Evolutionary conservation across 2,329 filamentous ascomycete genomes (phyloP).

Genomic region (Plenodomus lindquistii): DNA sequence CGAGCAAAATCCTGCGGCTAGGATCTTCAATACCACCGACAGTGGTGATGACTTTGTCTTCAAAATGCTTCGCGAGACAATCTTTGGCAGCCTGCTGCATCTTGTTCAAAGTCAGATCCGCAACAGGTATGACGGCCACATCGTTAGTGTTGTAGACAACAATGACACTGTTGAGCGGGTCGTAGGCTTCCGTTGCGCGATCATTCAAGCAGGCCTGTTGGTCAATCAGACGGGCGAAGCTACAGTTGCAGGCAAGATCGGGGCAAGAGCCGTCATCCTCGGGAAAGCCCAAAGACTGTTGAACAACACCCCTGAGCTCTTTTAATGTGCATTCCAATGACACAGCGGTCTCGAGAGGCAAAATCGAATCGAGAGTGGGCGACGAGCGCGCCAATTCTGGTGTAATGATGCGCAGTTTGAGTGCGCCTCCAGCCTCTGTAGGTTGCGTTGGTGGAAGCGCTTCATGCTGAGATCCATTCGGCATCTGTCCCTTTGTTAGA

Average conservation of each 20-base stretch:
- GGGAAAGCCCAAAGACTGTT: slow-evolving; percentile 20
- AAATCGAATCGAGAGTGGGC: slow-evolving; percentile 9
- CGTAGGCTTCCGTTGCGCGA: not conserved
- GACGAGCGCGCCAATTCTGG: slow-evolving; percentile 18
- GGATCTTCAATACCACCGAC: slow-evolving; percentile 5
- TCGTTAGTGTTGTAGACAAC: slow-evolving; percentile 27
- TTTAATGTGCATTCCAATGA: slow-evolving; percentile 6
- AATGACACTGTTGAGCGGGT: slow-evolving; percentile 11
- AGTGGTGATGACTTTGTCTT: not conserved
- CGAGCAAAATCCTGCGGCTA: not conserved
- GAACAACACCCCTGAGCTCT: slow-evolving; percentile 26
- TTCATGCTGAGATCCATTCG: no score
- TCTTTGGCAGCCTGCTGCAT: not conserved
- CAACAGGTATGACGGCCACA: slow-evolving; percentile 11
- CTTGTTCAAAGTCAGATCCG: slow-evolving; percentile 3
- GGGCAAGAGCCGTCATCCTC: slow-evolving; percentile 4
- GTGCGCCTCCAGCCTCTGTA: no score
- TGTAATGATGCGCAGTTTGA: slow-evolving; percentile 33
- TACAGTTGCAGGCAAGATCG: slow-evolving; percentile 33
- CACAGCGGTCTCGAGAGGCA: slow-evolving; percentile 18
- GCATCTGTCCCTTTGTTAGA: no score
- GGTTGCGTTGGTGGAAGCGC: no score
- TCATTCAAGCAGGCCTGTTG: slow-evolving; percentile 7
- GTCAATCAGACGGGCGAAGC: slow-evolving; percentile 25
- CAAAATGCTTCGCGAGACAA: not conserved